Base-by-base conservation (phyloP, 2,329 filamentous ascomycete genomes). In the Trichoderma koningiopsis region DNA sequence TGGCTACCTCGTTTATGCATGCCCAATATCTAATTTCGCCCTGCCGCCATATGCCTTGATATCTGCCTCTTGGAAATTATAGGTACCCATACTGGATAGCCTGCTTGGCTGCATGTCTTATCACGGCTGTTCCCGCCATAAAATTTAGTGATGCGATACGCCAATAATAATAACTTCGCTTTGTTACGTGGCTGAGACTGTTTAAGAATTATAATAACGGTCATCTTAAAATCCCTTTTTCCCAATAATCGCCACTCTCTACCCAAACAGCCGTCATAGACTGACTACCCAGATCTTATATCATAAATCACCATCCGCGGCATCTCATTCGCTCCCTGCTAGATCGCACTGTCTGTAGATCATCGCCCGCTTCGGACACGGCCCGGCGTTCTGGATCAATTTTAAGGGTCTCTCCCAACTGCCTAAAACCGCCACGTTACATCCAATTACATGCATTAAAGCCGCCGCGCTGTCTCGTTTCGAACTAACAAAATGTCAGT, bases 331-430 rank as follows among this genome's bases (percentile, higher is more conserved):
- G 53, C 27, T 56, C n/a, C 27, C 53, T 33, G 10, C 33, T 24
- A 27, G 47, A 64, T 19, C 31, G 27, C 49, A 55, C 19, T 8
- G 22, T 65, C 52, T 13, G 49, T 11, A 47, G 53, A 67, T 58
- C 63, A 58, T 49, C 27, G 27, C 22, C 63, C 53, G 5, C 55
- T 37, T 49, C 37, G 63, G 63, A 40, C 27, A 59, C 37, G 31
- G 29, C 40, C 63, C 63, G 63, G 27, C 7, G 5, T 67, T 67
- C 52, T 66, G 27, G 63, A 37, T 27, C 19, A n/a, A 37, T 53
- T 53, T 63, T 40, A 13, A 49, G n/a, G 43, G n/a, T 6, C n/a
- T 6, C n/a, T 11, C 11, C 33, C 33, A 35, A 35, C 33, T 49
- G 43, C 43, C 43, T n/a, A n/a, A n/a, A 49, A 49, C 7, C 43